phyloP scores from a whole-genome alignment of 148 eudicot species.

The Fagopyrum homotropicum region DNA sequence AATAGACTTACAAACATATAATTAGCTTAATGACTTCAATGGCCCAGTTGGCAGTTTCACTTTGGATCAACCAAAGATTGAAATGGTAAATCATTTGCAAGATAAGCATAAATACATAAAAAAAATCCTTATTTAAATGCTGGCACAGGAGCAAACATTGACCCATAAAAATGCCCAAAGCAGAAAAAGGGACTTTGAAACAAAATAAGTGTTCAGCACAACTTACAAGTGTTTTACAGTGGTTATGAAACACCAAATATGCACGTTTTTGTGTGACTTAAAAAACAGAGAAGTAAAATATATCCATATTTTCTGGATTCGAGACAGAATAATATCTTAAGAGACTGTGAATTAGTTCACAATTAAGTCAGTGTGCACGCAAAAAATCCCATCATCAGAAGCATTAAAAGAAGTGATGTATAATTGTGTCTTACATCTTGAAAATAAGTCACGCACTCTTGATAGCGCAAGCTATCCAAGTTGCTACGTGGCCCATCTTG shows the following conservation, averaged over 20 bases:
- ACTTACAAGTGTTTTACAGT: background rate
- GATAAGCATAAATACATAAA: background rate
- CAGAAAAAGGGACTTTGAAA: conserved; percentile 2
- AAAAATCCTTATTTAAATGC: background rate
- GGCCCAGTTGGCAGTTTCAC: background rate
- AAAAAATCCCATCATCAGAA: conserved; percentile 1
- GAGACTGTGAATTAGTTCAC: background rate
- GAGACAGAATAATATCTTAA: background rate
- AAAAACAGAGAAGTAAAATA: background rate
- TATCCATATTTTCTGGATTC: background rate
- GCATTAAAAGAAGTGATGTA: background rate
- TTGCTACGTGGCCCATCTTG: conserved; percentile 96
- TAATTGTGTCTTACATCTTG: conserved; percentile 62
- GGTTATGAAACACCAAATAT: conserved; percentile 1
- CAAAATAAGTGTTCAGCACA: background rate
- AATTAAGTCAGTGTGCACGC: background rate
- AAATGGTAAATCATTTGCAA: conserved; percentile 6
- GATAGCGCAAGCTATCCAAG: conserved; percentile 74
- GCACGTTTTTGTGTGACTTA: background rate
- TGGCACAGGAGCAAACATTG: background rate
- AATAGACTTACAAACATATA: background rate
- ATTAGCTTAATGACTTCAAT: background rate
- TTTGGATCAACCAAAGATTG: background rate
- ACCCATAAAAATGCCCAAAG: background rate
- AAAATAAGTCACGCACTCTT: conserved; percentile 82